phyloP scores from a whole-genome alignment of 2,329 filamentous ascomycete species.

The Pseudogymnoascus sp. region DNA sequence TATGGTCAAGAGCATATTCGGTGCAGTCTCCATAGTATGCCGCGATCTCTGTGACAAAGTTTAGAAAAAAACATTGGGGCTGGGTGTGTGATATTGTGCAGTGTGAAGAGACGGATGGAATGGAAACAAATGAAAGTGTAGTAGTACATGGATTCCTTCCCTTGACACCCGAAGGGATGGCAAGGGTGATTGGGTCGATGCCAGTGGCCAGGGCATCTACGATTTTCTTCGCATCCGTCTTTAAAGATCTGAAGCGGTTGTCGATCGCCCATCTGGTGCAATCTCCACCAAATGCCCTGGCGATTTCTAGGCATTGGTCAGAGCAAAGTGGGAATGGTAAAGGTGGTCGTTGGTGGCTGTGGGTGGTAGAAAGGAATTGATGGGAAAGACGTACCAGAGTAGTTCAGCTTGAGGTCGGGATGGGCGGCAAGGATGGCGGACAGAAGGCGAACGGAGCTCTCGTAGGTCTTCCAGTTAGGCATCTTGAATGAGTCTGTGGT shows the following conservation, averaged over 20 bases:
- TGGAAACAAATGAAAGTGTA: background rate
- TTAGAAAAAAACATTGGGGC: slow-evolving; percentile 13
- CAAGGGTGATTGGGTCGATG: slow-evolving; percentile 31
- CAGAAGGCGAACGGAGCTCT: slow-evolving; percentile 52
- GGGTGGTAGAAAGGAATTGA: slow-evolving; percentile 5
- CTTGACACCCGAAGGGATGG: slow-evolving; percentile 14
- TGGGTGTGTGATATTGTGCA: slow-evolving; percentile 10
- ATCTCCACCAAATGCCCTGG: slow-evolving; percentile 27
- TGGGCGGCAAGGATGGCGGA: slow-evolving; percentile 54
- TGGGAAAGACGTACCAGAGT: slow-evolving; percentile 45
- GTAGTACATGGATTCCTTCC: slow-evolving; percentile 10
- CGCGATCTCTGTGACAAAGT: slow-evolving; percentile 19
- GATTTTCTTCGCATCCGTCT: slow-evolving; percentile 33
- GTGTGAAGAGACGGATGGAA: background rate
- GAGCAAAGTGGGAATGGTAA: background rate
- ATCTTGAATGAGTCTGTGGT: slow-evolving; percentile 29
- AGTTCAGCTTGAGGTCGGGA: slow-evolving; percentile 48
- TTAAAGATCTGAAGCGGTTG: slow-evolving; percentile 35
- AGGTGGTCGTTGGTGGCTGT: slow-evolving; percentile 12
- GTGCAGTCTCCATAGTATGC: slow-evolving; percentile 20
- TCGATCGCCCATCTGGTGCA: slow-evolving; percentile 31
- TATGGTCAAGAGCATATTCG: slow-evolving; percentile 22
- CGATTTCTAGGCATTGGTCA: slow-evolving; percentile 17
- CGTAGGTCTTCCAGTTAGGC: slow-evolving; percentile 54
- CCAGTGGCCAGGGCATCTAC: slow-evolving; percentile 24